Conservation (phyloP, 371 early-diverging fungal genomes). For the Rhizopus microsporus region DNA sequence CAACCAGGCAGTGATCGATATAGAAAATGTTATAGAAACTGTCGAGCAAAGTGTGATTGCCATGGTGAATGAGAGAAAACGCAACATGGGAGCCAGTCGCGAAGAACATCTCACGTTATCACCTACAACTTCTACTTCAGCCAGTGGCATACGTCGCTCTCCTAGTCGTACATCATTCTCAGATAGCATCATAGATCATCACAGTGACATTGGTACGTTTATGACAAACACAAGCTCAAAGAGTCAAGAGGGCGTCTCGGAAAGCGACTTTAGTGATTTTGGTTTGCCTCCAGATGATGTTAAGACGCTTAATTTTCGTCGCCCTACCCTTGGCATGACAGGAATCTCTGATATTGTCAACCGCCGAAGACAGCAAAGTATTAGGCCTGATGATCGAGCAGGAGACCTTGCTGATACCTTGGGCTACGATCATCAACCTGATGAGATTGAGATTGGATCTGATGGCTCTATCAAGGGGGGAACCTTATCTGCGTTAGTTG, state of each 20-base stretch:
- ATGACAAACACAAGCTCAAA: neutral
- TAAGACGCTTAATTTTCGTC: constrained; percentile 4
- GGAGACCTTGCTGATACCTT: constrained; percentile 27
- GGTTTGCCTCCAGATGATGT: neutral
- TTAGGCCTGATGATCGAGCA: constrained; percentile 14
- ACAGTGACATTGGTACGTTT: neutral
- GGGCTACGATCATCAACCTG: constrained; percentile 66
- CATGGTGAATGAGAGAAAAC: constrained; percentile 25
- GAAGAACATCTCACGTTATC: constrained; percentile 10
- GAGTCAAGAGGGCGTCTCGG: neutral
- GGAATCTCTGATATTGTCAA: neutral
- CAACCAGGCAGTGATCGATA: constrained; percentile 3
- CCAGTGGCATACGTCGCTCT: neutral
- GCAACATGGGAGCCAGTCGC: constrained; percentile 4
- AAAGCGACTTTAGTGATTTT: neutral
- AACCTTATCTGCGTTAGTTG: constrained; percentile 81
- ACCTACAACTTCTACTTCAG: neutral
- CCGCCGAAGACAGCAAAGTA: constrained; percentile 20
- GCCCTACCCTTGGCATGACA: neutral
- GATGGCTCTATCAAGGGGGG: constrained; percentile 87
- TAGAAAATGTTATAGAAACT: constrained; percentile 16
- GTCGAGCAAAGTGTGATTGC: constrained; percentile 22
- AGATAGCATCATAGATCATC: neutral
- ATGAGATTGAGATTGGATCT: constrained; percentile 75
- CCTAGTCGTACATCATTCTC: neutral